Evolutionary conservation across 2,329 filamentous ascomycete genomes (phyloP).

Genomic region (Catunica adiposa): DNA sequence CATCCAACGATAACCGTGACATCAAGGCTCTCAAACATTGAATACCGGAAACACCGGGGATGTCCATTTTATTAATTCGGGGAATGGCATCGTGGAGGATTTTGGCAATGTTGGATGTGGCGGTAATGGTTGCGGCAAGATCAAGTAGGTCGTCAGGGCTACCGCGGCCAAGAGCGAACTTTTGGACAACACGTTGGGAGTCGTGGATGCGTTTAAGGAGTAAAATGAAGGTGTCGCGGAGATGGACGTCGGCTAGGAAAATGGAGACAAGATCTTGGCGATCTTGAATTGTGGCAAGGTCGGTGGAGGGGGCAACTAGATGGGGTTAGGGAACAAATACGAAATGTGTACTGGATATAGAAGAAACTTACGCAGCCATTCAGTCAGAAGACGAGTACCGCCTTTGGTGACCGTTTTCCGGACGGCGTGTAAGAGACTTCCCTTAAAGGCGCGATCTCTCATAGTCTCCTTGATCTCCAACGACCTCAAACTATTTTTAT

Average conservation of each 20-base stretch:
- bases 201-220: constrained; percentile 66
- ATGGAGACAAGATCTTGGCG: constrained; percentile 68
- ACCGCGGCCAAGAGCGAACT: constrained; percentile 83
- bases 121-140: constrained; percentile 63
- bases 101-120: constrained; percentile 48
- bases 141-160: constrained; percentile 79
- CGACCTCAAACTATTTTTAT: constrained; percentile 77
- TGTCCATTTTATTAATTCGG: neutral
- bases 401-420: constrained; percentile 82
- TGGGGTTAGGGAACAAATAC: too few species aligned
- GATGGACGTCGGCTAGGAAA: constrained; percentile 47
- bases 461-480: constrained; percentile 81
- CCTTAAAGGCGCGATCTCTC: constrained; percentile 59
- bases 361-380: constrained; percentile 49
- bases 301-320: constrained; percentile 72
- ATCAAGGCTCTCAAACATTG: constrained; percentile 31
- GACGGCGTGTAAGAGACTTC: constrained; percentile 80
- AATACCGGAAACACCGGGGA: neutral
- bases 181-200: constrained; percentile 78
- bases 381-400: constrained; percentile 65
- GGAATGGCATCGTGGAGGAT: constrained; percentile 18
- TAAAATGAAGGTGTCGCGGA: constrained; percentile 52
- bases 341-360: too few species aligned
- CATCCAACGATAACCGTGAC: constrained; percentile 46
- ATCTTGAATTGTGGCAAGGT: constrained; percentile 56